Conservation (phyloP, 345 rosid species). For the Salix dunnii region DNA sequence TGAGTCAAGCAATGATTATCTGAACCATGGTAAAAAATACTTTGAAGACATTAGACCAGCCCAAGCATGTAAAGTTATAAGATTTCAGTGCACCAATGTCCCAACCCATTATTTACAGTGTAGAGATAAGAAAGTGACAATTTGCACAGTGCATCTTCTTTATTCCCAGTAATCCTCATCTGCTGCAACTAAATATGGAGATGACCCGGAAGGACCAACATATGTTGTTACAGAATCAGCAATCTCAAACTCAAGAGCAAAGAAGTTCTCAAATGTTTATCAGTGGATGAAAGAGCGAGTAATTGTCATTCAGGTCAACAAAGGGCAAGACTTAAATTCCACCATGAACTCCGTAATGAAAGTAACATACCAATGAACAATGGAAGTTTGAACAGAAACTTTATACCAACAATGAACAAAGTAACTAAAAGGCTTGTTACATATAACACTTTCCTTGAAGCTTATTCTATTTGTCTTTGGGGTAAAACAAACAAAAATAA, state of each 20-base stretch:
- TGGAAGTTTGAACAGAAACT: background rate
- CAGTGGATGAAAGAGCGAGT: background rate
- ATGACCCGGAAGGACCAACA: background rate
- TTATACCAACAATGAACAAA: background rate
- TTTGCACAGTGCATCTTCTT: too few relatives aligned
- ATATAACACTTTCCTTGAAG: background rate
- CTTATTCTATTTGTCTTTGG: background rate
- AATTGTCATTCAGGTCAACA: background rate
- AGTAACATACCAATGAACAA: background rate
- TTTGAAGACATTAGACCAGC: too few relatives aligned
- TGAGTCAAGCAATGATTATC: background rate
- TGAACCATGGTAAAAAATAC: background rate
- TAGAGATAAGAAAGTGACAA: too few relatives aligned
- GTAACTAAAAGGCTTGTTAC: background rate
- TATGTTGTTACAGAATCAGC: too few relatives aligned
- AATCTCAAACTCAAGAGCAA: background rate
- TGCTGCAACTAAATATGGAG: background rate
- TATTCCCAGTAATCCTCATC: too few relatives aligned
- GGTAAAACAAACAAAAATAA: background rate
- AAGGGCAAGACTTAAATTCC: background rate
- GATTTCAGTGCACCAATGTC: too few relatives aligned
- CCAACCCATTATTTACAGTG: too few relatives aligned
- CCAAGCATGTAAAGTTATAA: too few relatives aligned
- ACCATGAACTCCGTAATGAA: background rate
- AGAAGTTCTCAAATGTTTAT: background rate